Percentiles rank a stretch among this genome's conserved stretches.
These are phyloP conservation scores for Phytopythium helicoides DNA, from an alignment of 352 stramenopile species.

Conservation along the genomic window DNA sequence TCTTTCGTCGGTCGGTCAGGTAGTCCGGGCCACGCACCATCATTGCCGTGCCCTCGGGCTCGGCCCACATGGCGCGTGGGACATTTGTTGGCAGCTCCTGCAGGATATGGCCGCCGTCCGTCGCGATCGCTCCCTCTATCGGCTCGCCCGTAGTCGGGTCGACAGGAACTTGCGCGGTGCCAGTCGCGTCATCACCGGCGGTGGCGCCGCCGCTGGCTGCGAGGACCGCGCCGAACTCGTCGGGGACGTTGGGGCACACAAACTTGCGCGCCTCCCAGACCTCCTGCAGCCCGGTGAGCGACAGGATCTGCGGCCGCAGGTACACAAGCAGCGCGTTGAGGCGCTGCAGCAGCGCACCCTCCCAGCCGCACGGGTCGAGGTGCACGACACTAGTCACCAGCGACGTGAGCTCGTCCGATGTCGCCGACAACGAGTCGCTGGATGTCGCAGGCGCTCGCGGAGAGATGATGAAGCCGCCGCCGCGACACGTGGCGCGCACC, in stretches of 20 bases:
- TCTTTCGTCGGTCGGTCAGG: conserved; percentile 63
- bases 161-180: background rate
- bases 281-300: conserved; percentile 55
- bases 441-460: conserved; percentile 29
- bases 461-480: conserved; percentile 61
- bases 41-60: conserved; percentile 62
- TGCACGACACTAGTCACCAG: conserved; percentile 75
- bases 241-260: conserved; percentile 61
- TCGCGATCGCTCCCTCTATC: background rate
- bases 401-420: conserved; percentile 49
- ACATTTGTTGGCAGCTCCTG: conserved; percentile 56
- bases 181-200: conserved; percentile 15
- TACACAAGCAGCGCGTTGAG: conserved; percentile 57
- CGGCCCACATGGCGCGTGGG: conserved; percentile 64
- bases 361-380: conserved; percentile 63
- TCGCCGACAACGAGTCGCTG: conserved; percentile 8
- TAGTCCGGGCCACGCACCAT: conserved; percentile 74
- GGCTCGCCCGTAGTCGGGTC: conserved; percentile 12
- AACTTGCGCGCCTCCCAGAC: conserved; percentile 79
- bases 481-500: conserved; percentile 60
- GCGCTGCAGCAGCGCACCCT: conserved; percentile 57
- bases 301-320: conserved; percentile 55
- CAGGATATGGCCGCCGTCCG: conserved; percentile 10
- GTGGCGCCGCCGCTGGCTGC: conserved; percentile 20
- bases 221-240: conserved; percentile 51